Evolutionary conservation across 352 stramenopile species (phyloP).

Genomic region (Globisporangium splendens): DNA sequence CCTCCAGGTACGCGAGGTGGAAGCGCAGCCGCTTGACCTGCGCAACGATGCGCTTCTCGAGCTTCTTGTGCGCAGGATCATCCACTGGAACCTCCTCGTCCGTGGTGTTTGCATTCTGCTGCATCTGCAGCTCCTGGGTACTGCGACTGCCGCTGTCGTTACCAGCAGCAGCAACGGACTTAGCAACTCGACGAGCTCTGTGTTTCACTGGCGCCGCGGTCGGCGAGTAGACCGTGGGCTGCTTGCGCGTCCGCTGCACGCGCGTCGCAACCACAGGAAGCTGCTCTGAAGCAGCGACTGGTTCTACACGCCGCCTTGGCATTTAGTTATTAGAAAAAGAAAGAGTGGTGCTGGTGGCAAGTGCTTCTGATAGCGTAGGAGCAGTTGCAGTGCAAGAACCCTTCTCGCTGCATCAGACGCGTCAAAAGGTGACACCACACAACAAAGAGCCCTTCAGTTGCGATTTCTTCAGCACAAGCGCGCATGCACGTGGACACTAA

Average conservation of each 20-base stretch:
- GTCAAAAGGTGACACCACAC: too few species aligned
- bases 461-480: too few species aligned
- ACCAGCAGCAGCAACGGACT: not conserved
- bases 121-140: not conserved
- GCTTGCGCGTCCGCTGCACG: constrained; percentile 13
- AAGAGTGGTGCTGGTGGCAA: too few species aligned
- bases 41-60: constrained; percentile 11
- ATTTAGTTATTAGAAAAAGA: too few species aligned
- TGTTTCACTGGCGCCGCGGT: constrained; percentile 1
- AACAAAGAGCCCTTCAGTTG: too few species aligned
- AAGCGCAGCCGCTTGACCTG: constrained; percentile 60
- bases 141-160: not conserved
- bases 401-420: too few species aligned
- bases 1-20: constrained; percentile 73
- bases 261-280: not conserved
- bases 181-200: constrained; percentile 1
- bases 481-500: too few species aligned
- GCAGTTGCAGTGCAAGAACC: too few species aligned
- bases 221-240: constrained; percentile 19
- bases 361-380: too few species aligned
- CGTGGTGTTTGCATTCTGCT: not conserved
- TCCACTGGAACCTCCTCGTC: not conserved
- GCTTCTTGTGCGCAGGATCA: constrained; percentile 12
- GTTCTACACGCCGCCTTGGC: too few species aligned
- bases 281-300: too few species aligned